Conservation (phyloP, 2,329 filamentous ascomycete species). For the Cladosporium cucumerinum region DNA sequence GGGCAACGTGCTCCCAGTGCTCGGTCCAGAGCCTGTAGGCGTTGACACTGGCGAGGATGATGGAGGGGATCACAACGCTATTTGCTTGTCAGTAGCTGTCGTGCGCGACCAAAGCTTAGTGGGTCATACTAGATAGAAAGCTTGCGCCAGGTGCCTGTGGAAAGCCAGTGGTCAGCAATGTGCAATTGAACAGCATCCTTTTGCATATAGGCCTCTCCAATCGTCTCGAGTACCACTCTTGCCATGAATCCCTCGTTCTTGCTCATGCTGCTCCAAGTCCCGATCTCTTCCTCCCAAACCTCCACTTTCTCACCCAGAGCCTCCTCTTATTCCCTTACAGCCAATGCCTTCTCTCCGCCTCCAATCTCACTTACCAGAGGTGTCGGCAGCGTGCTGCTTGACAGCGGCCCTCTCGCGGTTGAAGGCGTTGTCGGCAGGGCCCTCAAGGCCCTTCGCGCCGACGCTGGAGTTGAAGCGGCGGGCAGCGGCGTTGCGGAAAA, state of each 20-base stretch:
- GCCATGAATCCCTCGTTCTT: background rate
- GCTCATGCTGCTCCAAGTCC: background rate
- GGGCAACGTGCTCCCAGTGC: slow-evolving; percentile 94
- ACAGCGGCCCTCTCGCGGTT: slow-evolving; percentile 86
- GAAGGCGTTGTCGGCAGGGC: slow-evolving; percentile 80
- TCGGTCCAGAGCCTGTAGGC: slow-evolving; percentile 89
- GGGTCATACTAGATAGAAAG: slow-evolving; percentile 79
- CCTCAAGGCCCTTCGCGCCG: slow-evolving; percentile 42
- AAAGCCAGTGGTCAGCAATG: slow-evolving; percentile 17
- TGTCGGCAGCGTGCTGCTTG: slow-evolving; percentile 82
- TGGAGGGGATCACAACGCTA: slow-evolving; percentile 63
- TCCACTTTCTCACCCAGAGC: background rate
- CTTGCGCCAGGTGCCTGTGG: slow-evolving; percentile 85
- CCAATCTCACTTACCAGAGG: slow-evolving; percentile 64
- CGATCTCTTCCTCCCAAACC: background rate
- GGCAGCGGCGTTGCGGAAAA: slow-evolving; percentile 14
- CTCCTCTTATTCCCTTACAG: background rate
- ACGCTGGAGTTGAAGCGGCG: slow-evolving; percentile 17
- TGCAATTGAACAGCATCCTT: background rate
- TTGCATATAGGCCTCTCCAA: background rate
- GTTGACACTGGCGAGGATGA: slow-evolving; percentile 72
- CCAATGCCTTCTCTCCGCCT: background rate
- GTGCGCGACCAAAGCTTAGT: slow-evolving; percentile 8
- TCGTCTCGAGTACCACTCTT: background rate
- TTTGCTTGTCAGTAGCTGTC: background rate